These are phyloP conservation scores for Moelleriella libera DNA, from an alignment of 2,329 filamentous ascomycete genomes.

Conservation along the genomic window DNA sequence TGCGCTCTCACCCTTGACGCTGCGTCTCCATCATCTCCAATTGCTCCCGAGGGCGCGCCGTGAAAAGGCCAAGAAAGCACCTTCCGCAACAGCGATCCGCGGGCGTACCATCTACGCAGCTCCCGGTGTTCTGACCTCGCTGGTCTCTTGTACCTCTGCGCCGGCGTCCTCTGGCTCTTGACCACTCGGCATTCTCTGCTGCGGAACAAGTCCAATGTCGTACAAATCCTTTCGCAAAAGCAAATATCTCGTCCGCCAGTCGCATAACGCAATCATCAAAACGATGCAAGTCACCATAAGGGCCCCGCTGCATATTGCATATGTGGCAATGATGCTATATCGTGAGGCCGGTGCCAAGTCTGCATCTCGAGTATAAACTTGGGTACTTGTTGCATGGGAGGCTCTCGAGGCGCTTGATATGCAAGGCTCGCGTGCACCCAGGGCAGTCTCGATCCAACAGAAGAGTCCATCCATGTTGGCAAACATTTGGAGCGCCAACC, in stretches of 20 bases:
- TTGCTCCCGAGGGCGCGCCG: background rate
- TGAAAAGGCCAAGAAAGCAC: too few relatives aligned
- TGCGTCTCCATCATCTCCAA: background rate
- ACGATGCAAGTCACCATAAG: conserved; percentile 5
- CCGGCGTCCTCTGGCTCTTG: background rate
- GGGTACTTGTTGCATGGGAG: background rate
- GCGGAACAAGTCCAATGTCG: conserved; percentile 1
- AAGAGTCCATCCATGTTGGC: too few relatives aligned
- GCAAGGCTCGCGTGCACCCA: too few relatives aligned
- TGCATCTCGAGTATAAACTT: conserved; percentile 3
- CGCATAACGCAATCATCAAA: conserved; percentile 3
- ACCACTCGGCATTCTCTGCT: background rate
- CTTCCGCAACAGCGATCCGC: too few relatives aligned
- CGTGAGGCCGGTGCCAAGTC: conserved; percentile 2
- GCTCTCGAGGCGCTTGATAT: too few relatives aligned
- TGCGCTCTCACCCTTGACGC: background rate
- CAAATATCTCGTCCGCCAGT: conserved; percentile 6
- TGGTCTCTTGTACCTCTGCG: background rate
- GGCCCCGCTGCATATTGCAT: conserved; percentile 5
- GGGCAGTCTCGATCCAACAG: too few relatives aligned
- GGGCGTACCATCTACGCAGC: background rate
- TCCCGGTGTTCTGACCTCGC: conserved; percentile 2
- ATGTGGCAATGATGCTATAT: conserved; percentile 5
- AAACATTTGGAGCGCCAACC: too few relatives aligned
- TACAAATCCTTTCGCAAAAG: conserved; percentile 4